Base-by-base conservation (phyloP, 2,329 filamentous ascomycete genomes). In the Diaporthe ampelina region DNA sequence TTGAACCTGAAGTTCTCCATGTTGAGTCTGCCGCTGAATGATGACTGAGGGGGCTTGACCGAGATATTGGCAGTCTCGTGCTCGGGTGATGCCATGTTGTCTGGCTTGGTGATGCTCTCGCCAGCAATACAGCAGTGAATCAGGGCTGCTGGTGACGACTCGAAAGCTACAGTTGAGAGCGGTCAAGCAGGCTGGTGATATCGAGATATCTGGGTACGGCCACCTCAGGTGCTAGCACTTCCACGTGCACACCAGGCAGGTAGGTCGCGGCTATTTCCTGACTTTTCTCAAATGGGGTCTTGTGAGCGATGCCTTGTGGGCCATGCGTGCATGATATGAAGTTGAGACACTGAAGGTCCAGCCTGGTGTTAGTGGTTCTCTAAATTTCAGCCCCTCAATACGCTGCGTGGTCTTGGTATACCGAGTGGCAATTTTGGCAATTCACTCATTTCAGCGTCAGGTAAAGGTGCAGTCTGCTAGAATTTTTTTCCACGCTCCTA, bases 1-100 rank as follows among this genome's bases (percentile, higher is more conserved):
- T 79, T 81, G 79, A 85, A 87, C 76, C 82, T 81, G 80, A 87
- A 88, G 72, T 83, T 80, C n/a, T 84, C 80, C 37, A 88, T 81
- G 43, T 85, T 80, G 24, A 88, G 82, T 17, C 82, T 85, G 32
- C 86, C 86, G 63, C 81, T 79, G 74, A 88, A 88, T 10, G 83
- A 85, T 19, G 85, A 69, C 24, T 57, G 52, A 43, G 68, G 59
- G 4, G 61, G 19, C 6, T 50, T 32, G n/a, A 45, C 48, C 19
- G 52, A 57, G 37, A 21, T 21, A 10, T 57, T 35, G 10, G 54
- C 21, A 26, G 17, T 4, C 32, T 70, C 45, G 21, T 43, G 35
- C 13, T 56, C 70, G 26, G 11, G 21, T 6, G 70, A 56, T 15
- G 32, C 35, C 70, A 72, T 72, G 19, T 19, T 45, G 70, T 15